Evolutionary conservation across 2,329 filamentous ascomycete species (phyloP).

Genomic region (Myriangium duriaei): DNA sequence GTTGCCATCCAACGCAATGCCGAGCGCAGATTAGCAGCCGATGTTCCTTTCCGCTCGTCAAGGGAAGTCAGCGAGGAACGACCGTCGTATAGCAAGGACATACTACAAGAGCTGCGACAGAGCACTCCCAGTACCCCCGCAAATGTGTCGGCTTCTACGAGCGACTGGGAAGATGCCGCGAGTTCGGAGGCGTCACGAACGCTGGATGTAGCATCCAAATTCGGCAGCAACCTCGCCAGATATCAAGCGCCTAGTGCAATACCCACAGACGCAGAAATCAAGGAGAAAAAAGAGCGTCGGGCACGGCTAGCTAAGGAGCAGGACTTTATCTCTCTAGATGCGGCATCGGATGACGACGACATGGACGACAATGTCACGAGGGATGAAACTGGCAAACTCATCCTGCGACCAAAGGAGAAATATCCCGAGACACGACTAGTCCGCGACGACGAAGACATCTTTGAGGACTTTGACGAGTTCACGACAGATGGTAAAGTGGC

Average conservation of each 20-base stretch:
- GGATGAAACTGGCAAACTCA: conserved; percentile 31
- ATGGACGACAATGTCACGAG: conserved; percentile 27
- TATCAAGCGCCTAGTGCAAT: conserved; percentile 38
- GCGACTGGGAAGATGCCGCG: conserved; percentile 29
- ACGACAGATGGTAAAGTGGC: conserved; percentile 65
- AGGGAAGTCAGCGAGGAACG: conserved; percentile 47
- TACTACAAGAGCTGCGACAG: conserved; percentile 71
- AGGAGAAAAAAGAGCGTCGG: conserved; percentile 79
- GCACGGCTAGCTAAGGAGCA: conserved; percentile 62
- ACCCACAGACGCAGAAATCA: conserved; percentile 72
- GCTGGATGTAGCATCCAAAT: conserved; percentile 38
- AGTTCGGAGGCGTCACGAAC: conserved; percentile 33
- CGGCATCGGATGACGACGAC: conserved; percentile 39
- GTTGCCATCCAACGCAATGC: conserved; percentile 57
- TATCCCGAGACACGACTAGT: conserved; percentile 58
- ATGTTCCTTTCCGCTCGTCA: conserved; percentile 36
- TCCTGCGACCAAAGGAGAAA: conserved; percentile 46
- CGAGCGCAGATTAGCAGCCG: conserved; percentile 37
- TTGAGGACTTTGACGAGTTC: conserved; percentile 86
- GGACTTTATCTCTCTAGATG: conserved; percentile 53
- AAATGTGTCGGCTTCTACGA: conserved; percentile 32
- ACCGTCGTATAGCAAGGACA: conserved; percentile 75
- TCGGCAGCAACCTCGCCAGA: conserved; percentile 39
- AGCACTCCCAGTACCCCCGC: conserved; percentile 76
- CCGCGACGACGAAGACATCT: conserved; percentile 79